phyloP scores from a whole-genome alignment of 2,329 filamentous ascomycete genomes.

The Helotiales sp. region DNA sequence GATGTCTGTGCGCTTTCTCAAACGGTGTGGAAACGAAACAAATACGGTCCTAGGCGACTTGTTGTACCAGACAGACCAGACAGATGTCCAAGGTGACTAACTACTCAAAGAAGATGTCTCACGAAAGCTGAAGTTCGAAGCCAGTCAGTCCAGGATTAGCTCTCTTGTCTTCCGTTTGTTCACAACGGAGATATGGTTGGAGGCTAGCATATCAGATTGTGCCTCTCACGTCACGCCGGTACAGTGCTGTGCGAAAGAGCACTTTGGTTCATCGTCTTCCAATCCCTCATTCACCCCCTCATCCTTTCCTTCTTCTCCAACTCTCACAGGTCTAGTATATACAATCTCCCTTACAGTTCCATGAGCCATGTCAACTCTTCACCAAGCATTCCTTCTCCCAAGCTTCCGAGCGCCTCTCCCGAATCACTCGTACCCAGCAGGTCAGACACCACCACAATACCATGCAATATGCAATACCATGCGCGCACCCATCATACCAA shows the following conservation, averaged over 20 bases:
- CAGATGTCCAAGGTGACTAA: too few relatives aligned
- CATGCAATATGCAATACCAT: background rate
- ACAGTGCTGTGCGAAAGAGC: too few relatives aligned
- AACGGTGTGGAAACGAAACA: constrained; percentile 16
- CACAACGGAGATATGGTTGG: too few relatives aligned
- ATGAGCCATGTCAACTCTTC: background rate
- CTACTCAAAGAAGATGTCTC: too few relatives aligned
- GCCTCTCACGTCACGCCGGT: too few relatives aligned
- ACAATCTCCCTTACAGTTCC: constrained; percentile 13
- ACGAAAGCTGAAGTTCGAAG: too few relatives aligned
- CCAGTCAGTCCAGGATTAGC: too few relatives aligned
- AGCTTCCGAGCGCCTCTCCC: background rate
- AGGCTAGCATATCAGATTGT: too few relatives aligned
- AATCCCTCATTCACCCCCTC: background rate
- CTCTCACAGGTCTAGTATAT: constrained; percentile 10
- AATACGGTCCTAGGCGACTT: background rate
- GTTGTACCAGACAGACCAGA: too few relatives aligned
- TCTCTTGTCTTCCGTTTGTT: too few relatives aligned
- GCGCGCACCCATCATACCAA: background rate
- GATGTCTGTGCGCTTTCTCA: constrained; percentile 12
- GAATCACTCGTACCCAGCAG: background rate
- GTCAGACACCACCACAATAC: background rate
- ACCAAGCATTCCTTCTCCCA: too few relatives aligned
- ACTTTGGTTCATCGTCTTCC: background rate
- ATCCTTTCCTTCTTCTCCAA: background rate